Evolutionary conservation across 805 yeast genomes (phyloP).

Genomic region (Wilhelminamyces savonicus): DNA sequence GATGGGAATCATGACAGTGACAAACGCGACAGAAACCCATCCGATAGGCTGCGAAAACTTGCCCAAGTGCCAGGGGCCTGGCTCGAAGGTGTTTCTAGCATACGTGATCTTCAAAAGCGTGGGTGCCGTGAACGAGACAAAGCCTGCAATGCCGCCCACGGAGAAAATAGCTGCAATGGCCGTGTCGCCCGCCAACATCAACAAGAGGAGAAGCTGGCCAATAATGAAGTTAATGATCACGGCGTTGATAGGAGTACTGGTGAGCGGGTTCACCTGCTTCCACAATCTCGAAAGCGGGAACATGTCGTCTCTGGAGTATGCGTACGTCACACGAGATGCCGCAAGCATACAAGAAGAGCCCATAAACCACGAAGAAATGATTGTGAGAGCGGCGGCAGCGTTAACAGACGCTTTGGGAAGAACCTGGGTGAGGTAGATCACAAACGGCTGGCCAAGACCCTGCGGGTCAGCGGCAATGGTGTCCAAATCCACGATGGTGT

Average conservation of each 20-base stretch:
- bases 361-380: conserved; percentile 42
- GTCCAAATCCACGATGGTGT: conserved; percentile 48
- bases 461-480: conserved; percentile 41
- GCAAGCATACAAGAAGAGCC: conserved; percentile 59
- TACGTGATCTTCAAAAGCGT: conserved; percentile 52
- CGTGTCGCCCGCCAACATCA: conserved; percentile 57
- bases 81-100: conserved; percentile 44
- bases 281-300: conserved; percentile 51
- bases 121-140: conserved; percentile 63
- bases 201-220: conserved; percentile 49
- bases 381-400: conserved; percentile 38
- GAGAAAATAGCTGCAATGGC: conserved; percentile 69
- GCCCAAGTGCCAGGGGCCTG: conserved; percentile 69
- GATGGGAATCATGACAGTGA: conserved; percentile 51
- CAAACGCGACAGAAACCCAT: conserved; percentile 42
- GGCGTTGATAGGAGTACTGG: conserved; percentile 61
- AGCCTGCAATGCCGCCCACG: conserved; percentile 65
- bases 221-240: conserved; percentile 52
- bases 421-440: conserved; percentile 46
- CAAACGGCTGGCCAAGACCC: conserved; percentile 55
- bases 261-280: conserved; percentile 43
- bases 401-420: conserved; percentile 34
- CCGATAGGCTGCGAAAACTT: conserved; percentile 44
- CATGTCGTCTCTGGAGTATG: conserved; percentile 64
- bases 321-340: conserved; percentile 60